Evolutionary conservation across 2,329 filamentous ascomycete species (phyloP).

Genomic region (Verticillium albo-atrum): DNA sequence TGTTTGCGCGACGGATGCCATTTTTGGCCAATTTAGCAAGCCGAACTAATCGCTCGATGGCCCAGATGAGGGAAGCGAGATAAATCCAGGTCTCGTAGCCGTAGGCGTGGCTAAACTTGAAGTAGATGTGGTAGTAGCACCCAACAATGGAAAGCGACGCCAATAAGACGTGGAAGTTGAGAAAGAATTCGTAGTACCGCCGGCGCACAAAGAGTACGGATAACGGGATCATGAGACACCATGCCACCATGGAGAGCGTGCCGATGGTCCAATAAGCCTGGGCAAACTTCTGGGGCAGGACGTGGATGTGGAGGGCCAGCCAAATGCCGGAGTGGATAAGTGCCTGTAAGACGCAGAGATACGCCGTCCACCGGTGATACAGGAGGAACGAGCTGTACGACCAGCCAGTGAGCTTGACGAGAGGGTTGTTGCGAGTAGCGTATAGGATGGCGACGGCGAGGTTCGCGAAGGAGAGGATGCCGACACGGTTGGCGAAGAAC

Average conservation of each 20-base stretch:
- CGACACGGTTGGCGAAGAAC: conserved; percentile 15
- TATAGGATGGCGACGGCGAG: conserved; percentile 5
- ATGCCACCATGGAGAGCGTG: conserved; percentile 10
- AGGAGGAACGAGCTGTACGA: conserved; percentile 5
- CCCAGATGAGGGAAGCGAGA: conserved; percentile 12
- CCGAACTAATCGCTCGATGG: conserved; percentile 8
- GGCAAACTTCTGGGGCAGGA: conserved; percentile 5
- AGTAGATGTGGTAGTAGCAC: conserved; percentile 16
- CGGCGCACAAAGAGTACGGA: conserved; percentile 13
- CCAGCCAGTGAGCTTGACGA: conserved; percentile 6
- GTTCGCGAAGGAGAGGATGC: conserved; percentile 7
- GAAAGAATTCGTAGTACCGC: conserved; percentile 17
- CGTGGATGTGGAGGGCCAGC: conserved; percentile 4
- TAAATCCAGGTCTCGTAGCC: conserved; percentile 17
- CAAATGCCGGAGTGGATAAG: conserved; percentile 5
- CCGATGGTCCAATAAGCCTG: conserved; percentile 16
- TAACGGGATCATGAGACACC: conserved; percentile 8
- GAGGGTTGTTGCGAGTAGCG: conserved; percentile 3
- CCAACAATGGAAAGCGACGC: conserved; percentile 15
- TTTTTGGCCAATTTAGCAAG: conserved; percentile 6
- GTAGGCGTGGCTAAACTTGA: conserved; percentile 15
- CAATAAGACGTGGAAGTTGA: conserved; percentile 13
- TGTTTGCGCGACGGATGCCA: conserved; percentile 7
- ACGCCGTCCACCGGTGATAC: conserved; percentile 8
- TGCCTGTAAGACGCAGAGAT: conserved; percentile 5